Evolutionary conservation across 306 rosid genomes (phyloP), one percentile per base, ranked within the genome.

Genomic region (Castanospermum australe): DNA sequence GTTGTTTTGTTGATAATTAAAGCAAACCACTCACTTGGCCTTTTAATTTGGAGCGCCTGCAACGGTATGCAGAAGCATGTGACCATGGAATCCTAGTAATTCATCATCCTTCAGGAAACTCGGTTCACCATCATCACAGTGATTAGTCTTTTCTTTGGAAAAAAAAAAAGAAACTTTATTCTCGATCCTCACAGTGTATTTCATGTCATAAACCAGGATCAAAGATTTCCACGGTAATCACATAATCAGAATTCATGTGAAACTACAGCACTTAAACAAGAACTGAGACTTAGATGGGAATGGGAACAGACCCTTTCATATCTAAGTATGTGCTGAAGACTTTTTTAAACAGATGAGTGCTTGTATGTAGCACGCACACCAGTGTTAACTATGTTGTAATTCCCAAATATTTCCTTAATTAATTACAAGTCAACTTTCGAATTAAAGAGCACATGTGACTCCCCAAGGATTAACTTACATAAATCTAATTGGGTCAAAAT

Each of bases 391-490:
- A 55, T 61, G 57, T 62, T 78, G 83, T 83, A 73, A 74, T 83
- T 73, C 82, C 83, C 82, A 82, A 84, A 71, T 61, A 78, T 73
- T 86, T 83, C 67, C 60, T 62, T 71, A 17, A 30, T 69, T 50
- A 64, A 41, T 56, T 15, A 77, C 0, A 76, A 85, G 94, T 86
- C 92, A 92, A 88, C 90, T 77, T 79, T 38, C 41, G 30, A 81
- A 82, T 89, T 75, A 24, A 84, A 71, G 75, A 25, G 85, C 85
- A 77, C 73, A 86, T 79, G 87, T 71, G 35, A 71, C 70, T 75
- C 52, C 77, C 32, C 64, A 36, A 60, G 33, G 81, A 81, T 55
- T 74, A 63, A 75, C 69, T n/a, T n/a, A 52, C 25, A 51, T 33
- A 67, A 81, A 36, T 7, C 42, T 62, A 22, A 20, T 20, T n/a